These are phyloP conservation scores for Adansonia rubrostipa DNA, from an alignment of 441 rosid species.

Conservation along the genomic window DNA sequence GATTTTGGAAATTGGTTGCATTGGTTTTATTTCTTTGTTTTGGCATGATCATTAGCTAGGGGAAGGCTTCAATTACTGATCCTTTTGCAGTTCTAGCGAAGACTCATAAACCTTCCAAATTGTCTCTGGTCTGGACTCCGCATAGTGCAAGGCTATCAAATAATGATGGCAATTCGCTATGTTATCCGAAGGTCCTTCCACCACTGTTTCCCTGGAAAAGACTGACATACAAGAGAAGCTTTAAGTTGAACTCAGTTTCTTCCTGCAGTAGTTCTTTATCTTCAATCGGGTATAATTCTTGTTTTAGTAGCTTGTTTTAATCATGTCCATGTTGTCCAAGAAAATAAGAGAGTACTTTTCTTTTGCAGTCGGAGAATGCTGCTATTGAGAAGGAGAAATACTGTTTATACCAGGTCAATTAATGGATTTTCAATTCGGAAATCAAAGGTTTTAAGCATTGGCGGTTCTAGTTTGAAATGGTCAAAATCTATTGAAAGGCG, in stretches of 20 bases:
- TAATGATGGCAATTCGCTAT: slow-evolving; percentile 34
- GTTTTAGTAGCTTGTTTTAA: slow-evolving; percentile 32
- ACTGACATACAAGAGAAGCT: slow-evolving; percentile 66
- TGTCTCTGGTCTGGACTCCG: slow-evolving; percentile 80
- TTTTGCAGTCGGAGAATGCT: slow-evolving; percentile 64
- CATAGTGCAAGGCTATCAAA: slow-evolving; percentile 49
- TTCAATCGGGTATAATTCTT: slow-evolving; percentile 60
- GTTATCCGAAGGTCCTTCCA: slow-evolving; percentile 58
- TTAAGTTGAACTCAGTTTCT: slow-evolving; percentile 48
- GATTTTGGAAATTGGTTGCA: slow-evolving; percentile 21
- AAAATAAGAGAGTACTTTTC: slow-evolving; percentile 30
- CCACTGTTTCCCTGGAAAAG: slow-evolving; percentile 94
- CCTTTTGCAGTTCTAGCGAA: slow-evolving; percentile 49
- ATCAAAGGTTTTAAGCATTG: slow-evolving; percentile 89
- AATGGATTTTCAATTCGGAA: slow-evolving; percentile 88
- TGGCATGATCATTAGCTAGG: background rate
- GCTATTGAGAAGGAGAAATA: slow-evolving; percentile 72
- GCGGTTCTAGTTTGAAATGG: slow-evolving; percentile 94
- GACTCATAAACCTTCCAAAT: slow-evolving; percentile 60
- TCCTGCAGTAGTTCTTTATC: slow-evolving; percentile 50
- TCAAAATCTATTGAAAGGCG: slow-evolving; percentile 86
- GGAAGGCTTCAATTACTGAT: slow-evolving; percentile 22
- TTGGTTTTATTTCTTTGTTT: slow-evolving; percentile 23
- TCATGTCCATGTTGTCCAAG: slow-evolving; percentile 21
- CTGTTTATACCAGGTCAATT: slow-evolving; percentile 81